Percentiles rank a stretch among this genome's conserved stretches.
Conservation (phyloP, 78 protist species). For the Paulinella micropora region DNA sequence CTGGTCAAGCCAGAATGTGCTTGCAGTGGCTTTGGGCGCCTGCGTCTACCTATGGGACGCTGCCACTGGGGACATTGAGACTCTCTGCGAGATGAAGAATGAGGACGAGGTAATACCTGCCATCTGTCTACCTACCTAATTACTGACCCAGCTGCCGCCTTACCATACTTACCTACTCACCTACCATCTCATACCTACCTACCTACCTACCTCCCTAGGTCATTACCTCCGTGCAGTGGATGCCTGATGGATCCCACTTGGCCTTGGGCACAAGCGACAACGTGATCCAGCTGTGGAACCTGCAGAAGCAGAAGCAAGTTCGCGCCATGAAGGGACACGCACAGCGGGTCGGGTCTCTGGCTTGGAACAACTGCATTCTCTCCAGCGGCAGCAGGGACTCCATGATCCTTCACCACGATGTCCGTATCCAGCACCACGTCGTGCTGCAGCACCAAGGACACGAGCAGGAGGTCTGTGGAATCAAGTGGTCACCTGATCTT, state of each 20-base stretch:
- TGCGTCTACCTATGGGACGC: conserved; percentile 96
- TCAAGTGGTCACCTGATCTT: conserved; percentile 90
- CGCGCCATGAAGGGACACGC: conserved; percentile 81
- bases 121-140: too few relatives aligned
- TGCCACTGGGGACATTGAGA: conserved; percentile 51
- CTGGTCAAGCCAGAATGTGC: conserved; percentile 68
- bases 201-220: too few relatives aligned
- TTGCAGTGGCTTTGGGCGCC: conserved; percentile 88
- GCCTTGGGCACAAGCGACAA: conserved; percentile 84
- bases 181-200: too few relatives aligned
- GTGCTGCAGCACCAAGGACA: conserved; percentile 57
- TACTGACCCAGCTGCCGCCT: too few relatives aligned
- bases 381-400: conserved; percentile 74
- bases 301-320: conserved; percentile 31
- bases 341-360: conserved; percentile 79
- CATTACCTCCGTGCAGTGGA: conserved; percentile 74
- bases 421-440: conserved; percentile 62
- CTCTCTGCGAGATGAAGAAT: conserved; percentile 35
- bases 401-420: conserved; percentile 75
- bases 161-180: too few relatives aligned
- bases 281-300: conserved; percentile 86
- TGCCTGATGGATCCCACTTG: conserved; percentile 57
- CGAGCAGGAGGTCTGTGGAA: conserved; percentile 88
- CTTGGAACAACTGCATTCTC: conserved; percentile 88
- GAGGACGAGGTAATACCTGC: conserved; percentile 17